Base-by-base conservation (phyloP, 2,329 filamentous ascomycete genomes). In the Ceratocystis albifundus region DNA sequence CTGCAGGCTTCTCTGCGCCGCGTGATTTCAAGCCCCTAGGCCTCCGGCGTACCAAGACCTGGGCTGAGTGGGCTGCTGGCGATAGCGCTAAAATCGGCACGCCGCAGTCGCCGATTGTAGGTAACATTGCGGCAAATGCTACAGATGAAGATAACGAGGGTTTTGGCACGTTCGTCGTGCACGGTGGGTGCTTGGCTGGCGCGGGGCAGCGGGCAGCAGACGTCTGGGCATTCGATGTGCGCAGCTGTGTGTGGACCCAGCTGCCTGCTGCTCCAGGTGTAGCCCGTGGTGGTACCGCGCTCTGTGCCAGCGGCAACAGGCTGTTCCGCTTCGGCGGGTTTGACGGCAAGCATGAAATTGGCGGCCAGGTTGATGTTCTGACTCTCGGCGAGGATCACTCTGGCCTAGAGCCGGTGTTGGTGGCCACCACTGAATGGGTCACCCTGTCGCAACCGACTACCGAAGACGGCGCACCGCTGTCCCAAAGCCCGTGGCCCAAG, bases 281-380 rank as follows among this genome's bases (percentile, higher is more conserved):
- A 6, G 77, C 82, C 0, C 80, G 89, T 61, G 85, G 85, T 25
- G 89, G 88, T 1, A 77, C 88, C 0, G 83, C 84, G 3, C 84
- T 95, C 30, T 83, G 86, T 0, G 80, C 86, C 64, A 80, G 80
- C 28, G 80, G 82, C 65, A 83, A 83, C 28, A 82, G 84, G 28
- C 74, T 96, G 5, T 95, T 87, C 75, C 82, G 90, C 32, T 92
- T 90, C 77, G 89, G 90, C 69, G 90, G 90, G 0, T 93, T 87
- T 71, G 88, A 93, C 73, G 89, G 88, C 0, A 77, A 80, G 57
- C 77, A 72, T 0, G 88, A 92, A 71, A 78, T 89, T 61, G 89
- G 89, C 17, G 89, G 88, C 0, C 80, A 81, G 67, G 72, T 96
- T 12, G 89, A 95, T 72, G 81, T 88, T 67, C 72, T 87, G 20